A percentile compares a stretch with the other conserved stretches of the same genome.
Conservation (phyloP, 2,329 filamentous ascomycete species). For the Penicillium sp. region DNA sequence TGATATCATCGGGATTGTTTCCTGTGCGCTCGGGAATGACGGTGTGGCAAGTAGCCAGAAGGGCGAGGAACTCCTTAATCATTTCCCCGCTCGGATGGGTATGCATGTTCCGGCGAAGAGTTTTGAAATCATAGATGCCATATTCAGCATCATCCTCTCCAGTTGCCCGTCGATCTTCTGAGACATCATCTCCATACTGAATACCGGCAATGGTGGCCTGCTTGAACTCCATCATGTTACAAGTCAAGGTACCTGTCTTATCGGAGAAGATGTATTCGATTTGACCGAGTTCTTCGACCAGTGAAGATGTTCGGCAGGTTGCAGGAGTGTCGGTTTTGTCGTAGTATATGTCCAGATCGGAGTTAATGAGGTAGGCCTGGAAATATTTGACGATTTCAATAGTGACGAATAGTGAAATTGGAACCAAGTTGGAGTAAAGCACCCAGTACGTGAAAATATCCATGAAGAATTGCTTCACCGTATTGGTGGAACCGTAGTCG, state of each 20-base stretch:
- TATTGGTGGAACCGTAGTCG: conserved; percentile 64
- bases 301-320: conserved; percentile 91
- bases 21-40: conserved; percentile 91
- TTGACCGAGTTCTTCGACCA: conserved; percentile 96
- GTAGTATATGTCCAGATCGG: conserved; percentile 97
- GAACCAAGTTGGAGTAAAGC: conserved; percentile 92
- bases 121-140: conserved; percentile 83
- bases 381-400: conserved; percentile 98
- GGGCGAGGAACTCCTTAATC: conserved; percentile 82
- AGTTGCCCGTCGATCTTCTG: conserved; percentile 83
- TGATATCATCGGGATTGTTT: conserved; percentile 79
- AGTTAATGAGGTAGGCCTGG: conserved; percentile 96
- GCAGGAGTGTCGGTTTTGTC: conserved; percentile 93
- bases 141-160: conserved; percentile 76
- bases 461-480: conserved; percentile 82
- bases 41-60: conserved; percentile 91
- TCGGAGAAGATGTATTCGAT: conserved; percentile 99
- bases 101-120: conserved; percentile 70
- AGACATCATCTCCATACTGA: conserved; percentile 89
- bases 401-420: conserved; percentile 96
- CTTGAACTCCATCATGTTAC: conserved; percentile 98
- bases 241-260: conserved; percentile 96
- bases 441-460: conserved; percentile 99
- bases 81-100: conserved; percentile 62
- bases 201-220: conserved; percentile 92